phyloP scores from a whole-genome alignment of 768 basidiomycete species.

The Pulveroboletus sp. region DNA sequence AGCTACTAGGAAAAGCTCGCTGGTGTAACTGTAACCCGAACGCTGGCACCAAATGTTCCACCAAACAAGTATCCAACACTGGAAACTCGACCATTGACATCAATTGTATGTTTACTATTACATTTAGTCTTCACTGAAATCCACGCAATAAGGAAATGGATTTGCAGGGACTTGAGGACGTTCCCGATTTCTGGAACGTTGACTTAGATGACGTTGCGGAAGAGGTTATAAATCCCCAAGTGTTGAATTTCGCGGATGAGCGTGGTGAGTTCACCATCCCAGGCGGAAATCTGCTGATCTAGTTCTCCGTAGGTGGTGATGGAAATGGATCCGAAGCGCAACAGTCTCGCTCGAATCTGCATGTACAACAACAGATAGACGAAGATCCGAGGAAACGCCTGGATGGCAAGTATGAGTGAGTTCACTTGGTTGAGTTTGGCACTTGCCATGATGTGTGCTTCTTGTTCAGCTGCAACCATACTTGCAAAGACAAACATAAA shows the following conservation, averaged over 20 bases:
- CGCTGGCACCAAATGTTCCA: conserved; percentile 57
- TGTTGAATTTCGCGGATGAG: conserved; percentile 37
- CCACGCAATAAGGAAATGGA: conserved; percentile 54
- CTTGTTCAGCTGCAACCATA: conserved; percentile 65
- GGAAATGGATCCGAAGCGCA: background rate
- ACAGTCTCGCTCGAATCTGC: conserved; percentile 2
- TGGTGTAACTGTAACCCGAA: conserved; percentile 52
- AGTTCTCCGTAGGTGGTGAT: background rate
- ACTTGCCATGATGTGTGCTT: background rate
- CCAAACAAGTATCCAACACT: conserved; percentile 60
- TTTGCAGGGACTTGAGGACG: conserved; percentile 62
- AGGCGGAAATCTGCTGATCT: background rate
- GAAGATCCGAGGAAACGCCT: conserved; percentile 40
- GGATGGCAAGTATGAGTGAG: conserved; percentile 66
- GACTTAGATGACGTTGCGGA: conserved; percentile 30
- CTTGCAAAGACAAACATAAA: conserved; percentile 71
- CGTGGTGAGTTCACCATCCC: conserved; percentile 14
- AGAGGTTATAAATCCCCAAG: conserved; percentile 9
- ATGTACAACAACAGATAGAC: conserved; percentile 4
- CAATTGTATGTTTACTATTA: conserved; percentile 41
- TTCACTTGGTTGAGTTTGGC: background rate
- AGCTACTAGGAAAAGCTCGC: conserved; percentile 65
- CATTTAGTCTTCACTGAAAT: background rate
- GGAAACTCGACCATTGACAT: conserved; percentile 67
- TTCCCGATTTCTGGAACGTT: conserved; percentile 65